A percentile compares a stretch with the other conserved stretches of the same genome.
These are phyloP conservation scores for Phytophthora cryptogea DNA, from an alignment of 352 stramenopile genomes.

Conservation along the genomic window DNA sequence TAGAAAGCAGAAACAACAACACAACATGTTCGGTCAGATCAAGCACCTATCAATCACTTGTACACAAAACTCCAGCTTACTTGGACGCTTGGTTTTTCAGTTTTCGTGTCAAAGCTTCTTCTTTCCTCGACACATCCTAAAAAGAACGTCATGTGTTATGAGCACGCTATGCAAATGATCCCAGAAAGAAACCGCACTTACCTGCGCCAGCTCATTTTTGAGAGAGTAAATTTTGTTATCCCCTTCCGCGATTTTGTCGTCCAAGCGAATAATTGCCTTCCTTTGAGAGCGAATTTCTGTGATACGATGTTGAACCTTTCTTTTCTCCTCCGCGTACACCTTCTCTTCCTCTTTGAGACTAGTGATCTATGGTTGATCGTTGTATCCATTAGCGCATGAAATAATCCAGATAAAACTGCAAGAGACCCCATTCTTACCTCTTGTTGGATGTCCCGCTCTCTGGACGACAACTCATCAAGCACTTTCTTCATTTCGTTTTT, in stretches of 20 bases:
- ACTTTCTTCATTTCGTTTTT: slow-evolving; percentile 62
- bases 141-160: not conserved
- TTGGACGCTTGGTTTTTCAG: slow-evolving; percentile 72
- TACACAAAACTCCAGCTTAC: slow-evolving; percentile 27
- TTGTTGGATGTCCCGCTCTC: slow-evolving; percentile 52
- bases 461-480: slow-evolving; percentile 45
- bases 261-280: slow-evolving; percentile 69
- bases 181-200: slow-evolving; percentile 17
- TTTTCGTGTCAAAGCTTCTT: slow-evolving; percentile 76
- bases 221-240: slow-evolving; percentile 77
- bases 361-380: slow-evolving; percentile 43
- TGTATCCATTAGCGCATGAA: not conserved
- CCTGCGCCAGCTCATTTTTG: slow-evolving; percentile 72
- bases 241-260: slow-evolving; percentile 74
- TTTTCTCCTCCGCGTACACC: slow-evolving; percentile 59
- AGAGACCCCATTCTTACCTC: slow-evolving; percentile 38
- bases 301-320: slow-evolving; percentile 59
- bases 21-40: slow-evolving; percentile 6
- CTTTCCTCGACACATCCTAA: slow-evolving; percentile 77
- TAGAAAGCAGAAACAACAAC: slow-evolving; percentile 14
- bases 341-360: slow-evolving; percentile 70
- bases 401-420: not conserved
- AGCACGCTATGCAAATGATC: slow-evolving; percentile 2
- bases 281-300: slow-evolving; percentile 73
- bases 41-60: slow-evolving; percentile 1